Evolutionary conservation across 1,284 basidiomycete species (phyloP).

Genomic region (Afroboletus lepidellus): DNA sequence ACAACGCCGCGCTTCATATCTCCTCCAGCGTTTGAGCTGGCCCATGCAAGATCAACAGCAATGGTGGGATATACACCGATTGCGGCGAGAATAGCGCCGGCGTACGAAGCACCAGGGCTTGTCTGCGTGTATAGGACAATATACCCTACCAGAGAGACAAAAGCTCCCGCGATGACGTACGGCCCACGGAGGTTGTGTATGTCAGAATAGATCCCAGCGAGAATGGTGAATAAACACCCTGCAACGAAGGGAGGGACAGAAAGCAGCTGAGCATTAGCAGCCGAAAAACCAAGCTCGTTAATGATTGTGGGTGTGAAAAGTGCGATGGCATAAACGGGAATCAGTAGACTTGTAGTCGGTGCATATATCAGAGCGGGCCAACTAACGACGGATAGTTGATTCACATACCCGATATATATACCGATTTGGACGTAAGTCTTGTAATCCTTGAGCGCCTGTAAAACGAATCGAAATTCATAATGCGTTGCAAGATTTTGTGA

Average conservation of each 20-base stretch:
- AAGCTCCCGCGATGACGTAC: conserved; percentile 39
- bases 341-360: conserved; percentile 36
- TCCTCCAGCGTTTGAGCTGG: conserved; percentile 55
- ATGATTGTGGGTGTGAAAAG: conserved; percentile 61
- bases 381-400: neutral
- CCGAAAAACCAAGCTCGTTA: conserved; percentile 51
- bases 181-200: conserved; percentile 42
- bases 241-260: conserved; percentile 51
- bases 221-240: conserved; percentile 43
- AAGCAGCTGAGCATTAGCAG: conserved; percentile 56
- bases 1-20: conserved; percentile 51
- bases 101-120: conserved; percentile 41
- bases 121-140: conserved; percentile 42
- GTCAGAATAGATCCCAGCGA: conserved; percentile 44
- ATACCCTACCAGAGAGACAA: conserved; percentile 46
- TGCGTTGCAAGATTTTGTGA: conserved; percentile 11
- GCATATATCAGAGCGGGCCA: conserved; percentile 7
- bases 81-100: conserved; percentile 51
- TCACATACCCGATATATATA: conserved; percentile 43
- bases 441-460: conserved; percentile 42
- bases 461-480: conserved; percentile 38
- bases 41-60: conserved; percentile 56
- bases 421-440: conserved; percentile 44
- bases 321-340: conserved; percentile 56
- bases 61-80: conserved; percentile 56